These are phyloP conservation scores for Yamadazyma buinensis DNA, from an alignment of 1,139 yeast genomes.

Conservation along the genomic window DNA sequence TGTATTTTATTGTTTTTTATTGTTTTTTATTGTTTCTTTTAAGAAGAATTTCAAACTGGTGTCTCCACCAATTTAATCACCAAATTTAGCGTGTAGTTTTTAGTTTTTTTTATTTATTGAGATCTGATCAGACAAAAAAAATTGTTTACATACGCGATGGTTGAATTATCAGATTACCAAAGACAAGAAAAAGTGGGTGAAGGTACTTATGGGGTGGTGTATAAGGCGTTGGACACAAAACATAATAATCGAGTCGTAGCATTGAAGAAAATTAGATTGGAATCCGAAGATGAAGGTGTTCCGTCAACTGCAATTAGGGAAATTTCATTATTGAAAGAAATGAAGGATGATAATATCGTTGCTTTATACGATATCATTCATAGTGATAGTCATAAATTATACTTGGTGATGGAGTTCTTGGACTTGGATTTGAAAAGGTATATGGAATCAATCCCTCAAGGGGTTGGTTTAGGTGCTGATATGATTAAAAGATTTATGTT, in stretches of 20 bases:
- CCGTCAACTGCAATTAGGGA: conserved; percentile 98
- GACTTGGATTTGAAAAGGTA: conserved; percentile 94
- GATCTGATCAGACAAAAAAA: too few species aligned
- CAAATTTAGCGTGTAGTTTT: too few species aligned
- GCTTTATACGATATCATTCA: conserved; percentile 91
- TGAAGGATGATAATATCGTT: conserved; percentile 90
- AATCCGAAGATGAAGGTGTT: conserved; percentile 97
- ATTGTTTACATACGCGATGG: conserved; percentile 42
- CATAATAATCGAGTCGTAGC: conserved; percentile 93
- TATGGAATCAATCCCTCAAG: conserved; percentile 94
- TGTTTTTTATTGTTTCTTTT: too few species aligned
- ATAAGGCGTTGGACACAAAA: conserved; percentile 86
- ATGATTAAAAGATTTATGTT: conserved; percentile 92
- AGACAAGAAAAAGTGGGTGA: conserved; percentile 97
- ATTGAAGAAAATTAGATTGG: conserved; percentile 87
- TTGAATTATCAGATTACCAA: conserved; percentile 85
- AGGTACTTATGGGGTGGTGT: conserved; percentile 97
- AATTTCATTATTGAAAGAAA: conserved; percentile 87
- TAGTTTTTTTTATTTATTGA: too few species aligned
- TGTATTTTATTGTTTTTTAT: too few species aligned
- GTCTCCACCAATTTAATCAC: too few species aligned
- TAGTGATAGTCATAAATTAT: conserved; percentile 91
- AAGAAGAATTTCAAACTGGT: too few species aligned
- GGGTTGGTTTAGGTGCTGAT: conserved; percentile 83
- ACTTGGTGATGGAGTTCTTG: conserved; percentile 88